Percentiles rank a stretch among this genome's conserved stretches.
These are phyloP conservation scores for Spencermartinsiella ligniputridi DNA, from an alignment of 1,139 yeast species.

Conservation along the genomic window DNA sequence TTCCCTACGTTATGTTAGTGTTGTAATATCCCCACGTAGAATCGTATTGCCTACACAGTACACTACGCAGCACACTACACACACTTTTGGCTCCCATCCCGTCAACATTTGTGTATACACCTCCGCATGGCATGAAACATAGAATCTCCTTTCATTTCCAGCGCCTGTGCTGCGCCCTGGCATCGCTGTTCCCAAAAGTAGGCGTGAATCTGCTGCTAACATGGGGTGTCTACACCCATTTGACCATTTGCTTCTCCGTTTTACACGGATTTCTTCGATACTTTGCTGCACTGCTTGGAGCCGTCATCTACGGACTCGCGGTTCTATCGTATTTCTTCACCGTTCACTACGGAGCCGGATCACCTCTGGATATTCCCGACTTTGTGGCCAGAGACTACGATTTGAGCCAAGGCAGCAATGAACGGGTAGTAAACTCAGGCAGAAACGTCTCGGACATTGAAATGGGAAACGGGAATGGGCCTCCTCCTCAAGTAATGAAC, in stretches of 20 bases:
- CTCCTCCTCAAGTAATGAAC: slow-evolving; percentile 36
- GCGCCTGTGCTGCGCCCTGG: slow-evolving; percentile 45
- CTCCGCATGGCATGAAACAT: no score
- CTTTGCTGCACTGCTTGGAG: slow-evolving; percentile 25
- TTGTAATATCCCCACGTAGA: no score
- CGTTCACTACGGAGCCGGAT: slow-evolving; percentile 50
- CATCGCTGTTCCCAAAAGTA: slow-evolving; percentile 56
- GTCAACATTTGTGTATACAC: no score
- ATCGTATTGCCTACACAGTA: no score
- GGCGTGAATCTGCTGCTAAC: slow-evolving; percentile 47
- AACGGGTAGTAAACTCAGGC: no score
- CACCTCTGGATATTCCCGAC: slow-evolving; percentile 39
- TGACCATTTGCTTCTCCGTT: slow-evolving; percentile 27
- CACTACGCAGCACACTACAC: no score
- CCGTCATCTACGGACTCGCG: slow-evolving; percentile 22
- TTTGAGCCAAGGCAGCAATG: slow-evolving; percentile 21
- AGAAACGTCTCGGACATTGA: slow-evolving; percentile 16
- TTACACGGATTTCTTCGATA: slow-evolving; percentile 25
- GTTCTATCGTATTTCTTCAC: slow-evolving; percentile 51
- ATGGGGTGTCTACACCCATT: slow-evolving; percentile 55
- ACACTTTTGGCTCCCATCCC: no score
- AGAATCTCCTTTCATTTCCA: slow-evolving; percentile 17
- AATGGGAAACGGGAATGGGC: slow-evolving; percentile 18
- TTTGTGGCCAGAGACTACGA: slow-evolving; percentile 20
- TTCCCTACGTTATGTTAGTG: no score